phyloP scores from a whole-genome alignment of 495 filamentous ascomycete species.

The Viridothelium virens region DNA sequence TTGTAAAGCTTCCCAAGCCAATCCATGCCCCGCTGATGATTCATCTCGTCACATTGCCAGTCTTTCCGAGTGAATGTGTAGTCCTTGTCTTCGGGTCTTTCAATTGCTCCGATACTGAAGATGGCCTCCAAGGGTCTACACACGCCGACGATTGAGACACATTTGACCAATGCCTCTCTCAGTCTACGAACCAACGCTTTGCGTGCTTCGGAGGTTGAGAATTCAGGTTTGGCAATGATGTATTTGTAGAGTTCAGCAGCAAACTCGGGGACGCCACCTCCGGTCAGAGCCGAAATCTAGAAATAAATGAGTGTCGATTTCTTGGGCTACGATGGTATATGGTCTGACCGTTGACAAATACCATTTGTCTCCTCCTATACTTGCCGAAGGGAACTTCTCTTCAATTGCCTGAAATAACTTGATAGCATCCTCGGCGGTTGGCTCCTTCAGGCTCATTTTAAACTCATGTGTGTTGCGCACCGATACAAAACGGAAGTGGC shows the following conservation, averaged over 20 bases:
- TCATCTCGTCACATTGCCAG: conserved; percentile 33
- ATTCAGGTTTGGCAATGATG: conserved; percentile 28
- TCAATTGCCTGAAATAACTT: conserved; percentile 46
- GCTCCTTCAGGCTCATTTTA: conserved; percentile 25
- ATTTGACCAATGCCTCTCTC: conserved; percentile 33
- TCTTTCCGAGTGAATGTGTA: conserved; percentile 34
- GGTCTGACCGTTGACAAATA: conserved; percentile 45
- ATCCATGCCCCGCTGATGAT: conserved; percentile 27
- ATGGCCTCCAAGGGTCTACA: conserved; percentile 32
- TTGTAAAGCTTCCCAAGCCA: conserved; percentile 30
- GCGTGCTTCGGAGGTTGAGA: conserved; percentile 26
- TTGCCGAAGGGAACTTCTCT: conserved; percentile 42
- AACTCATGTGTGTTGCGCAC: neutral
- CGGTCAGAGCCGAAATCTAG: conserved; percentile 27
- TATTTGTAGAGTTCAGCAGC: conserved; percentile 30
- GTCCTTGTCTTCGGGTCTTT: conserved; percentile 32
- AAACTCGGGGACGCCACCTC: conserved; percentile 28
- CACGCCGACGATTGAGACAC: conserved; percentile 29
- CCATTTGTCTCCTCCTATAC: conserved; percentile 48
- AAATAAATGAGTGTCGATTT: neutral
- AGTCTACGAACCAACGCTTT: conserved; percentile 31
- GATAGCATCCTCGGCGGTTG: conserved; percentile 31
- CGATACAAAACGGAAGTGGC: neutral
- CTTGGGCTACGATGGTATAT: neutral
- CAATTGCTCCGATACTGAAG: conserved; percentile 28